Base-by-base conservation (phyloP, 768 basidiomycete genomes). In the Thelephora ganbajun region DNA sequence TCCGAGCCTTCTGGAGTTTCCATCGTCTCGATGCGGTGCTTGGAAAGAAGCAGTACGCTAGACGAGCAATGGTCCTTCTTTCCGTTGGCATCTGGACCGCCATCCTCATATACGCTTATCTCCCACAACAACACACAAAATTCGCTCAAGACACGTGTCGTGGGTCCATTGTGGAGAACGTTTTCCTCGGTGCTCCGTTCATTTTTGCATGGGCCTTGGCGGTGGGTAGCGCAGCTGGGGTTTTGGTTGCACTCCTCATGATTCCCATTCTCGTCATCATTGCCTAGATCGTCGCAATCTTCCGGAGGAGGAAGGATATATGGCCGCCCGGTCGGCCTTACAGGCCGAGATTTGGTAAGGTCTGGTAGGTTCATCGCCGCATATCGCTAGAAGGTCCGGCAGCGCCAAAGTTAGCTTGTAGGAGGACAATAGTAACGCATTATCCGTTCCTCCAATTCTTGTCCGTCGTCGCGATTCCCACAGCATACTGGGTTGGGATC, bases 371-470 rank as follows among this genome's bases (percentile, higher is more conserved):
- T 19, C 11, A 3, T 48, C 26, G 9, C 19, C 3, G 16, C 39
- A 6, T 30, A 13, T 33, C 6, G 2, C 9, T 2, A n/a, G 35
- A 18, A 19, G 23, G n/a, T 9, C 5, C 16, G n/a, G 20, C 4
- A 7, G 26, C 6, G 22, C 14, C 11, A 16, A 39, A 3, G 30
- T 30, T 30, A 9, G 26, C 9, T 9, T 19, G n/a, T 35, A 48
- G 47, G 47, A 20, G 22, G 5, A 13, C 11, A 20, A 19, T 35
- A 16, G 36, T n/a, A 6, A 16, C 16, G 22, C 6, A 48, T 13
- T 48, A 39, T 20, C 39, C 47, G 14, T 48, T 48, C 47, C 18
- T 48, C 11, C 47, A 42, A 13, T 48, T 48, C 36, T 14, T 44
- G 2, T n/a, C 34, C 5, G n/a, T 42, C 7, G 12, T 48, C n/a